Percentiles rank a stretch among this genome's conserved stretches.
Conservation (phyloP, 371 early-diverging fungal genomes). For the Mortierella sp. region DNA sequence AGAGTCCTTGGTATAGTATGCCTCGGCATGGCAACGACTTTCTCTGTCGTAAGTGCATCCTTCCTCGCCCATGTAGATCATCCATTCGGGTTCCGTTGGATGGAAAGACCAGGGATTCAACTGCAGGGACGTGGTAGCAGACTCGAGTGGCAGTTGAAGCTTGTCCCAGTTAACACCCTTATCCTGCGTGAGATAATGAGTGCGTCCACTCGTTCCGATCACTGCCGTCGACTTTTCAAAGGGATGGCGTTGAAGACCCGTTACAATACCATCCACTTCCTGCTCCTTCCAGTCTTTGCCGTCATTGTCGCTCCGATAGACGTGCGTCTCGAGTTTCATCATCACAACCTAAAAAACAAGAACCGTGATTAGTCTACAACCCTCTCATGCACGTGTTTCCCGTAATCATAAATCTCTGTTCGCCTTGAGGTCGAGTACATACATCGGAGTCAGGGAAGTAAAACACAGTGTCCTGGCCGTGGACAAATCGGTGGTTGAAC, state of each 20-base stretch:
- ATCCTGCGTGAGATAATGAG: conserved; percentile 77
- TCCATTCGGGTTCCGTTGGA: conserved; percentile 76
- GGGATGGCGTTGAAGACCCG: conserved; percentile 75
- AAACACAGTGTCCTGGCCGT: conserved; percentile 54
- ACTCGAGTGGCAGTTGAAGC: conserved; percentile 62
- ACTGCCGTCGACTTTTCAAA: conserved; percentile 75
- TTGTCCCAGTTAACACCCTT: conserved; percentile 71
- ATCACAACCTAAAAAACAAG: conserved; percentile 18
- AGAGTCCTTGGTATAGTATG: conserved; percentile 75
- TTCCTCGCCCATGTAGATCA: conserved; percentile 80
- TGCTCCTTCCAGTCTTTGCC: conserved; percentile 78
- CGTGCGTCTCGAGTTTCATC: conserved; percentile 57
- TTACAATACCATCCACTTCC: conserved; percentile 52
- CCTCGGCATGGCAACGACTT: conserved; percentile 58
- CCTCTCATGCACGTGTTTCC: too few species aligned
- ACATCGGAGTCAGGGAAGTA: conserved; percentile 65
- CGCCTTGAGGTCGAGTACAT: conserved; percentile 1
- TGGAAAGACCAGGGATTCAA: conserved; percentile 83
- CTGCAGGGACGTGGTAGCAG: conserved; percentile 65
- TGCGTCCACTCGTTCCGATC: conserved; percentile 66
- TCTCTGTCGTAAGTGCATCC: conserved; percentile 22
- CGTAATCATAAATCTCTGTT: too few species aligned
- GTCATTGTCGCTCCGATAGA: conserved; percentile 78
- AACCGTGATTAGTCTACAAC: too few species aligned
- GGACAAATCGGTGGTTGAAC: conserved; percentile 25